Evolutionary conservation across 257 asterid genomes (phyloP).

Genomic region (Coffea canephora): DNA sequence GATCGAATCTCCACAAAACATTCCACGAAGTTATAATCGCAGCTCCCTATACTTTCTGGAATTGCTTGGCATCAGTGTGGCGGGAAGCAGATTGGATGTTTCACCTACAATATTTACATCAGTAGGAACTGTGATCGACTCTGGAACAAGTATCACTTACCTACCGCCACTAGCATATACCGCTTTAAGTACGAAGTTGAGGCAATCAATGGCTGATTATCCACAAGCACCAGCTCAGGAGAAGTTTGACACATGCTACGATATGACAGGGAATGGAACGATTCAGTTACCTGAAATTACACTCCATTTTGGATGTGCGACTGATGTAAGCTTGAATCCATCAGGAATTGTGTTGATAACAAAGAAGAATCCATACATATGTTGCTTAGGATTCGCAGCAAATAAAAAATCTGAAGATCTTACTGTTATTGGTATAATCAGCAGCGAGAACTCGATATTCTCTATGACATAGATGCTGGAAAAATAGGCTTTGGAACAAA

Average conservation of each 20-base stretch:
- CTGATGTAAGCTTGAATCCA: background rate
- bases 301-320: conserved; percentile 1
- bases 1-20: background rate
- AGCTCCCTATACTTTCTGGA: background rate
- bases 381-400: conserved; percentile 12
- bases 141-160: conserved; percentile 65
- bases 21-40: background rate
- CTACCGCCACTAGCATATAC: conserved; percentile 51
- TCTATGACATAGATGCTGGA: no score
- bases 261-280: conserved; percentile 19
- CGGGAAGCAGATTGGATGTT: background rate
- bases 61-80: conserved; percentile 17
- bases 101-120: background rate
- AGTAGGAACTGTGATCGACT: conserved; percentile 56
- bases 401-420: background rate
- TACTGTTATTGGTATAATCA: background rate
- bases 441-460: no score
- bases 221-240: conserved; percentile 35
- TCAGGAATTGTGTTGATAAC: background rate
- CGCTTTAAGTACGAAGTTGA: conserved; percentile 37
- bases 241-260: conserved; percentile 60
- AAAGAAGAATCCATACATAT: background rate
- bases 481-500: background rate
- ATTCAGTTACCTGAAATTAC: background rate
- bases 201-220: conserved; percentile 39